phyloP scores from a whole-genome alignment of 2,329 filamentous ascomycete species.

The Fusarium torreyae region DNA sequence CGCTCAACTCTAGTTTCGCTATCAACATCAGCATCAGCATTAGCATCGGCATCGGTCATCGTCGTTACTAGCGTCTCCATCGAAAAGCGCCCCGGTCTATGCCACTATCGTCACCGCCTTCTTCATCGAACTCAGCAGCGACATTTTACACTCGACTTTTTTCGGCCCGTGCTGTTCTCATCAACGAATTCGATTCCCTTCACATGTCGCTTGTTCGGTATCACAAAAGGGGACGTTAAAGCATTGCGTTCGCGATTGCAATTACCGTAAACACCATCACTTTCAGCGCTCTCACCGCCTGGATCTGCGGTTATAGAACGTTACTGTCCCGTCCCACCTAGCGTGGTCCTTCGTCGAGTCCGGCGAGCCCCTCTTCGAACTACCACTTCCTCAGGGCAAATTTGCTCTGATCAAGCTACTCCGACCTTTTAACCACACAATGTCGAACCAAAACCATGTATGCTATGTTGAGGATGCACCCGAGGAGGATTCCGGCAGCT shows the following conservation, averaged over 20 bases:
- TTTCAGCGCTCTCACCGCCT: constrained; percentile 42
- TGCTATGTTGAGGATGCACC: constrained; percentile 65
- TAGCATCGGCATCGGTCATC: constrained; percentile 6
- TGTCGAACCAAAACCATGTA: constrained; percentile 60
- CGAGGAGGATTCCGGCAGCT: constrained; percentile 66
- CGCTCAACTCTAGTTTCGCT: constrained; percentile 12
- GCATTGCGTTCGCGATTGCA: constrained; percentile 44
- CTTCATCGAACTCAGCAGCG: constrained; percentile 38
- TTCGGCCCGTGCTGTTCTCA: constrained; percentile 27
- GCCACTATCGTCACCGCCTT: constrained; percentile 49
- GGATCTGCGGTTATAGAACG: constrained; percentile 43
- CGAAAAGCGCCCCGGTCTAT: constrained; percentile 44
- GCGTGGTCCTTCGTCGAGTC: constrained; percentile 50
- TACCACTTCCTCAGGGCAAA: constrained; percentile 43
- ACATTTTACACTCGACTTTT: constrained; percentile 36
- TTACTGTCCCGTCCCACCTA: constrained; percentile 48
- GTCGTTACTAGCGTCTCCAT: constrained; percentile 38
- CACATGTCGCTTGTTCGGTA: constrained; percentile 45
- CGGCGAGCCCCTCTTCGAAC: constrained; percentile 43
- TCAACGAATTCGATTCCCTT: constrained; percentile 28
- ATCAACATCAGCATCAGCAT: constrained; percentile 16
- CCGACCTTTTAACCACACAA: constrained; percentile 52
- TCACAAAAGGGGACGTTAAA: constrained; percentile 47
- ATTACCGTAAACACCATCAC: constrained; percentile 24
- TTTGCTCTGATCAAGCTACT: constrained; percentile 43